Evolutionary conservation across 2,329 filamentous ascomycete genomes (phyloP), one percentile per base, ranked within the genome.

Genomic region (Trichoderma koningii): DNA sequence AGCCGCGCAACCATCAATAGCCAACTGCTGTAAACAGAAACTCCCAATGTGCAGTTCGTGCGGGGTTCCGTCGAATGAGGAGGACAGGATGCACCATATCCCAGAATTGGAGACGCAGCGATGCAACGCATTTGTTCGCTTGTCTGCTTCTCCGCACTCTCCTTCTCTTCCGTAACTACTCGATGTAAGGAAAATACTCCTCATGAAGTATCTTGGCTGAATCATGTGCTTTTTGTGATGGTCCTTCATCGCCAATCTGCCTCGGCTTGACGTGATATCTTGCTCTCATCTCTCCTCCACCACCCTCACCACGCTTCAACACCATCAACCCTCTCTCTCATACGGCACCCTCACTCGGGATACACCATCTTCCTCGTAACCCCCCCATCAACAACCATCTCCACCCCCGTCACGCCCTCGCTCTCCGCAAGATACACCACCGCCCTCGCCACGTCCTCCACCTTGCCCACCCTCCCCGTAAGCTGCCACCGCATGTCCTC

Each of bases 401-500:
- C 70, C 7, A 68, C 68, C 17, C 73, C 73, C 19, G 71, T 73
- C 44, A 74, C 71, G 17, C 73, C 73, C 1, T 70, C 71, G 55
- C 68, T 71, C 44, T 69, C 69, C 12, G 65, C 70, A 28, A 74
- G 63, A 63, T 73, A 73, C 60, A 70, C 68, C 23, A 75, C 70
- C 26, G 71, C 73, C 47, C 61, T 70, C 10, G 69, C 47, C 15
- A 74, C 64, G 52, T 84, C 81, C 42, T 82, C 81, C 2, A 80
- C 80, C 65, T 76, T 80, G 1, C 82, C 82, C 5, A 83, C 82
- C 55, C 81, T 72, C 3, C 82, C 81, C 7, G 78, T 79, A 30
- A 81, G 74, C 72, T 85, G 82, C 81, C 81, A 84, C 57, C 71
- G 66, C 30, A 78, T 76, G 66, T 85, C 82, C 45, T 77, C 76